A percentile compares a stretch with the other conserved stretches of the same genome.
phyloP scores from a whole-genome alignment of 2,329 filamentous ascomycete genomes.

The Neofusicoccum sp. region DNA sequence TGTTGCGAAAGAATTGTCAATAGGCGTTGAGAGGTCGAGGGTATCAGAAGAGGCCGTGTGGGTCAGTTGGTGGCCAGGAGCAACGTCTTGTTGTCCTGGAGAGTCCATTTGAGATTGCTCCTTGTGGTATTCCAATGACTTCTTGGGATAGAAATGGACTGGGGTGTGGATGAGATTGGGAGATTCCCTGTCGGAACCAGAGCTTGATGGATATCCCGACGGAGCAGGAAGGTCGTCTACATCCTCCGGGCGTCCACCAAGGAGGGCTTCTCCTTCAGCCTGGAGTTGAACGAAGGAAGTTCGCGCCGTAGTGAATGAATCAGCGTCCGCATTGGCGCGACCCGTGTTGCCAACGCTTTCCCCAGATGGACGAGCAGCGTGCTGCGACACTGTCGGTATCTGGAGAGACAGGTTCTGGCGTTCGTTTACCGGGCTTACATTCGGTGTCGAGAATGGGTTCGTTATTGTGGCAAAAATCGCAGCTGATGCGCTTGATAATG shows the following conservation, averaged over 20 bases:
- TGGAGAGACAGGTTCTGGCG: conserved; percentile 2
- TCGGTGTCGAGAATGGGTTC: conserved; percentile 35
- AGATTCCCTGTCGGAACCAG: neutral
- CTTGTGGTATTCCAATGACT: neutral
- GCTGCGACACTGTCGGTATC: neutral
- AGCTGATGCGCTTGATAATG: conserved; percentile 45
- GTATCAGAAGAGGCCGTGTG: conserved; percentile 8
- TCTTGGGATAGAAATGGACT: neutral
- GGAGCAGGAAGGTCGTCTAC: conserved; percentile 17
- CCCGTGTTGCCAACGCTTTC: conserved; percentile 39
- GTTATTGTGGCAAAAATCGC: conserved; percentile 33
- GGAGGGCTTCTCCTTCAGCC: conserved; percentile 52
- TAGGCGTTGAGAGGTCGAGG: conserved; percentile 19
- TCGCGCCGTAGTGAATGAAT: conserved; percentile 52
- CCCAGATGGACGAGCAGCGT: conserved; percentile 23
- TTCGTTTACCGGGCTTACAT: conserved; percentile 28
- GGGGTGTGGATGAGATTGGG: neutral
- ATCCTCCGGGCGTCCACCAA: conserved; percentile 42
- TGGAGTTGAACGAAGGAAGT: conserved; percentile 51
- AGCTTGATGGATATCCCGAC: neutral
- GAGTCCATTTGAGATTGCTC: neutral
- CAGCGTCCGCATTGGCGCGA: conserved; percentile 38
- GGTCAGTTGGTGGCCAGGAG: neutral
- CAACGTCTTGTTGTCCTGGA: neutral
- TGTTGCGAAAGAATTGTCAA: conserved; percentile 18